Base-by-base conservation (phyloP, 2,329 filamentous ascomycete species). In the Dactylellina haptotyla region DNA sequence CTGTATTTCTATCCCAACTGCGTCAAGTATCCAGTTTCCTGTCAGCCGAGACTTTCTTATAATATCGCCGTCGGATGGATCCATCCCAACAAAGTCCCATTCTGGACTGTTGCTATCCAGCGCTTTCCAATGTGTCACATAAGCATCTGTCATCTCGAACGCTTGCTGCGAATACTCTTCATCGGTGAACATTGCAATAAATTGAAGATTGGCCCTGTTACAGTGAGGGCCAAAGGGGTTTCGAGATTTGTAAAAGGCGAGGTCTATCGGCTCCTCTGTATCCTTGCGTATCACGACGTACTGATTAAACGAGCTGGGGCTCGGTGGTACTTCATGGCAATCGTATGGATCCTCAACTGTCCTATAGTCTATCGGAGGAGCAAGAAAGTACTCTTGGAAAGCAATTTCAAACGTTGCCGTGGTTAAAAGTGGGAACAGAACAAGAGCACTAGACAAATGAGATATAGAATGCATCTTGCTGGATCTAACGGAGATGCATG, bases 51-150 rank as follows among this genome's bases (percentile, higher is more conserved):
- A 16, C 12, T 43, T 57, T 26, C 14, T 43, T 41, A 41, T 2
- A 30, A 57, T 43, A 2, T 41, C 32, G 1, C 53, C 34, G 12
- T 41, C 14, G 1, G 2, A 1, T 30, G 37, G 20, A 4, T 8
- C 18, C 14, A 28, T 14, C 32, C 26, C 23, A 1, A 51, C 18
- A 16, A 58, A 1, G 1, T 25, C 20, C 62, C 62, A 66, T 41
- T 51, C 53, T 1, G 30, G 53, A 30, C 28, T 56, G 1, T 43
- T n/a, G 4, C 18, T 39, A 9, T 12, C 32, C 20, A 58, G 30
- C 4, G 51, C 53, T 14, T 45, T 58, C 62, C 51, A 66, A 45
- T 66, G 62, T 6, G 62, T 66, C 1, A 58, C 43, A 14, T 32
- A 23, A 4, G 20, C 3, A 26, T 57, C 51, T 6, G 43, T 9